Percentiles rank a stretch among this genome's conserved stretches.
Evolutionary conservation across 306 rosid genomes (phyloP).

Genomic region (Hippophae tibetana): DNA sequence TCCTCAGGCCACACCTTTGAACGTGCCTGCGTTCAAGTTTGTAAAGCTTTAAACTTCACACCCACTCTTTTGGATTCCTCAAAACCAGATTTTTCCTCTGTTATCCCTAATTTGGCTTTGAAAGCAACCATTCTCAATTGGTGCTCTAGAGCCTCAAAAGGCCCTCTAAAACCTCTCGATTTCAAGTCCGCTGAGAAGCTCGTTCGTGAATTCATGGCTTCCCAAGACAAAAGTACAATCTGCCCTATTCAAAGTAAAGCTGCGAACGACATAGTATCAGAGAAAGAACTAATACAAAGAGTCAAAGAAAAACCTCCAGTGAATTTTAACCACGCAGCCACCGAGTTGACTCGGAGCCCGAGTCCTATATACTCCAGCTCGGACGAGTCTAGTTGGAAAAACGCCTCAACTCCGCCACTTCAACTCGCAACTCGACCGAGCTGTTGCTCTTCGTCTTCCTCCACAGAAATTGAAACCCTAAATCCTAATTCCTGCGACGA

Average conservation of each 20-base stretch:
- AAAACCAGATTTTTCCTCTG: slow-evolving; percentile 59
- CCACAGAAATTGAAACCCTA: slow-evolving; percentile 45
- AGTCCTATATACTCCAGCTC: slow-evolving; percentile 37
- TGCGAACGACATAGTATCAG: slow-evolving; percentile 7
- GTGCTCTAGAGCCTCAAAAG: slow-evolving; percentile 33
- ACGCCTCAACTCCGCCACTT: slow-evolving; percentile 33
- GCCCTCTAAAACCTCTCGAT: slow-evolving; percentile 31
- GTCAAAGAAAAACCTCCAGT: slow-evolving; percentile 24
- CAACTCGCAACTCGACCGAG: slow-evolving; percentile 45
- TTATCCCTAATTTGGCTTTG: slow-evolving; percentile 73
- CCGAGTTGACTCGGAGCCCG: slow-evolving; percentile 24
- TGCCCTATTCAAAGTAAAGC: slow-evolving; percentile 1
- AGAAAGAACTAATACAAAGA: slow-evolving; percentile 21
- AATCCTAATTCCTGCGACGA: slow-evolving; percentile 24
- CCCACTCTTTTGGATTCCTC: slow-evolving; percentile 49
- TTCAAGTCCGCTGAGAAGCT: slow-evolving; percentile 29
- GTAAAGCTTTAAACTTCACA: slow-evolving; percentile 41
- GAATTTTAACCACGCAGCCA: slow-evolving; percentile 32
- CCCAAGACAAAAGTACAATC: not conserved
- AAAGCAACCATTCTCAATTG: slow-evolving; percentile 68
- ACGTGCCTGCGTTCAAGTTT: slow-evolving; percentile 41
- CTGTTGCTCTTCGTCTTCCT: slow-evolving; percentile 48
- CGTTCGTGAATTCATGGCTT: slow-evolving; percentile 28
- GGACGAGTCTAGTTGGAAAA: slow-evolving; percentile 35
- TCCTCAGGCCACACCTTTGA: slow-evolving; percentile 91